Conservation (phyloP, 1,139 yeast species). For the Waltiozyma sp. region DNA sequence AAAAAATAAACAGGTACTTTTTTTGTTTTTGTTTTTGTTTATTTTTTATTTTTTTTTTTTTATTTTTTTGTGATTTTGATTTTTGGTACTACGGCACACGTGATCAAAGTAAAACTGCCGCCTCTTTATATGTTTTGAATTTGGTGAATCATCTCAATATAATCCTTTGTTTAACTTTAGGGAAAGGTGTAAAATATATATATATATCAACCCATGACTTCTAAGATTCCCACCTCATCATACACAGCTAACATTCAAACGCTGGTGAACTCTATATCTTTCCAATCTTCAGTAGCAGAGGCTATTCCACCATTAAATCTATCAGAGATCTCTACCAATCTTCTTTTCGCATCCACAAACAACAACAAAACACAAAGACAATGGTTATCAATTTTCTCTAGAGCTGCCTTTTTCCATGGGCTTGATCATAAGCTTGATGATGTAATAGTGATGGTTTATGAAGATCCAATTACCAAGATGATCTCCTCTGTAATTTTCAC, state of each 20-base stretch:
- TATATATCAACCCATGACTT: constrained; percentile 1
- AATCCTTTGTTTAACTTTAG: no score
- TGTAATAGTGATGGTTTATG: constrained; percentile 42
- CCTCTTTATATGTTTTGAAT: no score
- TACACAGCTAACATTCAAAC: constrained; percentile 12
- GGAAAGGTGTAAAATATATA: no score
- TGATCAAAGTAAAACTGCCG: no score
- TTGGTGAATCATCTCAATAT: no score
- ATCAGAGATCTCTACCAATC: constrained; percentile 13
- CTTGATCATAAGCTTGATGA: constrained; percentile 41
- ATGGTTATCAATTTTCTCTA: constrained; percentile 31
- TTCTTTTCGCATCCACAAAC: constrained; percentile 5
- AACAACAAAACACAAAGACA: constrained; percentile 12
- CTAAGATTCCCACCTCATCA: constrained; percentile 13
- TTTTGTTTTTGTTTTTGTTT: no score
- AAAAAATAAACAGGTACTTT: no score
- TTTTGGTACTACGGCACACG: no score
- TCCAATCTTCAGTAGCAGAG: constrained; percentile 1
- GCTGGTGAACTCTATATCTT: constrained; percentile 1
- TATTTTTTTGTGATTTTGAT: no score
- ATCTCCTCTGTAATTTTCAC: constrained; percentile 57
- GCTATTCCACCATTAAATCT: constrained; percentile 13
- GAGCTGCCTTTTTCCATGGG: constrained; percentile 47
- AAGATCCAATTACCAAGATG: constrained; percentile 32
- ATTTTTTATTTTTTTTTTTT: no score